phyloP scores from a whole-genome alignment of 768 basidiomycete genomes.

The Rossbeevera mucosa region DNA sequence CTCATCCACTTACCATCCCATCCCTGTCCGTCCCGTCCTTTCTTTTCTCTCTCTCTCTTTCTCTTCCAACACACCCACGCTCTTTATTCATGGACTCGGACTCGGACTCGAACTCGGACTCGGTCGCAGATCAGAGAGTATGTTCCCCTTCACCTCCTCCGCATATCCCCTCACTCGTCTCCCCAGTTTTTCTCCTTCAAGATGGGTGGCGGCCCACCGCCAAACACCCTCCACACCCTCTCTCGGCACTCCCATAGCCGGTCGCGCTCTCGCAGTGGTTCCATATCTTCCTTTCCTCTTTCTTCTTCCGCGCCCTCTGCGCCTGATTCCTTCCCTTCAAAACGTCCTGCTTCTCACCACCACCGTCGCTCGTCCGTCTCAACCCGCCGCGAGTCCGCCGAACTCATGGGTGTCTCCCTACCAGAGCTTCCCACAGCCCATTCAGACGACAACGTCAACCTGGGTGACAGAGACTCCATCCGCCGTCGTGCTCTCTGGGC shows the following conservation, averaged over 20 bases:
- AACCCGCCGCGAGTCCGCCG: conserved; percentile 84
- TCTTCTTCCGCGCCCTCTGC: conserved; percentile 35
- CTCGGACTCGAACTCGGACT: conserved; percentile 24
- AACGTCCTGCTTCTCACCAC: conserved; percentile 73
- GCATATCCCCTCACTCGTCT: background rate
- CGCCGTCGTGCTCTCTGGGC: conserved; percentile 81
- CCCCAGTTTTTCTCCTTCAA: conserved; percentile 69
- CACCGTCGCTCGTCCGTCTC: conserved; percentile 83
- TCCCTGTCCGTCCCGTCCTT: background rate
- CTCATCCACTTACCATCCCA: background rate
- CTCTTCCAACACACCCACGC: conserved; percentile 24
- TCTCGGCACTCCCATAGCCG: conserved; percentile 35
- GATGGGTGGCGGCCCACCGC: conserved; percentile 44
- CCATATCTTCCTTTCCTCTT: conserved; percentile 41
- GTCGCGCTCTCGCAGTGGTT: conserved; percentile 65
- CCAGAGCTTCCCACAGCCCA: conserved; percentile 59
- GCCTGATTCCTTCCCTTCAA: conserved; percentile 37
- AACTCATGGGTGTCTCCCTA: conserved; percentile 80
- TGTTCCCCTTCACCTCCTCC: background rate
- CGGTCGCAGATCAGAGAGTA: conserved; percentile 43
- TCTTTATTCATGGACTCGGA: conserved; percentile 36
- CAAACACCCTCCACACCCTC: conserved; percentile 37
- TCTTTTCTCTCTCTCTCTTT: conserved; percentile 15
- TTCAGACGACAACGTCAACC: conserved; percentile 62
- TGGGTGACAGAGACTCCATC: conserved; percentile 73